Percentiles rank a stretch among this genome's conserved stretches.
These are phyloP conservation scores for Coemansia sp. DNA, from an alignment of 192 early-diverging fungal genomes.

Conservation along the genomic window DNA sequence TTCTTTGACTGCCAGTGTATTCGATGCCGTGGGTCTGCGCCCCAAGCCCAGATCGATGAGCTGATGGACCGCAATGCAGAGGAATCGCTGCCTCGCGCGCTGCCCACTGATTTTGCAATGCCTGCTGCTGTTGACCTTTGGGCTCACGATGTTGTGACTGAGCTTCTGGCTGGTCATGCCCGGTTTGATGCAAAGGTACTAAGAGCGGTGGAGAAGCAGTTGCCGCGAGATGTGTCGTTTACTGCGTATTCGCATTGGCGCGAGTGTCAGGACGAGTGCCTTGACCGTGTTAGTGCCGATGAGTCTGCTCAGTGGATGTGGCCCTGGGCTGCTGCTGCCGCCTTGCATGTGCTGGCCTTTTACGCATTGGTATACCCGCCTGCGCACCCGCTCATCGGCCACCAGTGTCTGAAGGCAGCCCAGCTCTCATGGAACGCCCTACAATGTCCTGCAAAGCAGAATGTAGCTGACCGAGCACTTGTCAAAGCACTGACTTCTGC, in stretches of 20 bases:
- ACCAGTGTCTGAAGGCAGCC: conserved; percentile 38
- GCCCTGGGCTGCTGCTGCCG: conserved; percentile 27
- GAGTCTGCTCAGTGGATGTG: neutral
- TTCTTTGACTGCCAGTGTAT: conserved; percentile 44
- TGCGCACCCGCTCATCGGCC: conserved; percentile 31
- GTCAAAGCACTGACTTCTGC: neutral
- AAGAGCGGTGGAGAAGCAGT: neutral
- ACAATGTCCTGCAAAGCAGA: neutral
- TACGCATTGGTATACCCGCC: conserved; percentile 24
- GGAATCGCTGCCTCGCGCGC: conserved; percentile 13
- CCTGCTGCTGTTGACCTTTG: conserved; percentile 22
- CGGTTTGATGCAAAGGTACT: conserved; percentile 3
- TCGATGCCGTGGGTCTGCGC: conserved; percentile 13
- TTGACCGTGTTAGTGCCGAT: conserved; percentile 15
- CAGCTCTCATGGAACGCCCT: conserved; percentile 34
- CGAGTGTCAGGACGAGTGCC: conserved; percentile 51
- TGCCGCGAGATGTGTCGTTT: conserved; percentile 34
- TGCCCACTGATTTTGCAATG: conserved; percentile 35
- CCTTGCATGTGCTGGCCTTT: conserved; percentile 44
- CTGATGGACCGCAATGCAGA: conserved; percentile 21
- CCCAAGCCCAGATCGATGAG: conserved; percentile 21
- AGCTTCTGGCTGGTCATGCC: neutral
- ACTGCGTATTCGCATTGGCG: conserved; percentile 47
- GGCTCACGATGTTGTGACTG: conserved; percentile 9
- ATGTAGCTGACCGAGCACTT: neutral